phyloP scores from a whole-genome alignment of 192 early-diverging fungal species.

The Umbelopsis sp. region DNA sequence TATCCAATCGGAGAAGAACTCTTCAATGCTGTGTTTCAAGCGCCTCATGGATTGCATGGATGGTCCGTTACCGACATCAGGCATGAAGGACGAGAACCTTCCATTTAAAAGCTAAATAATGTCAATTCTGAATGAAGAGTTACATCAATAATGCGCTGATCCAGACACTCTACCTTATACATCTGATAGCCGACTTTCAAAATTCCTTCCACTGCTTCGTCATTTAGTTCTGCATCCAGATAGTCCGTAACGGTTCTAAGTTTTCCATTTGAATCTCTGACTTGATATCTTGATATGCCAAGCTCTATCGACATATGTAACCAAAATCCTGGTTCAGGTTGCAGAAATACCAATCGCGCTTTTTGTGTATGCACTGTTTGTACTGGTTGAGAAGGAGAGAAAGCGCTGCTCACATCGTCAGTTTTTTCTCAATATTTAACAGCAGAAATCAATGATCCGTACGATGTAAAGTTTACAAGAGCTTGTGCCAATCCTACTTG shows the following conservation, averaged over 20 bases:
- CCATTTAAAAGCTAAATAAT: conserved; percentile 44
- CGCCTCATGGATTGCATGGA: conserved; percentile 26
- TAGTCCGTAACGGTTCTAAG: conserved; percentile 54
- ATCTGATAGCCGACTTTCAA: conserved; percentile 57
- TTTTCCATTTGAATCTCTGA: conserved; percentile 55
- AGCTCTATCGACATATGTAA: conserved; percentile 54
- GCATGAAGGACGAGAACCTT: conserved; percentile 33
- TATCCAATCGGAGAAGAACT: conserved; percentile 65
- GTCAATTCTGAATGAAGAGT: conserved; percentile 23
- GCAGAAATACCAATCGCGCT: conserved; percentile 56
- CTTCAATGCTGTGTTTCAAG: conserved; percentile 49
- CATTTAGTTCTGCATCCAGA: conserved; percentile 55
- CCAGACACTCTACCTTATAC: conserved; percentile 45
- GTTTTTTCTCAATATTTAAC: not conserved
- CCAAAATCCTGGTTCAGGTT: conserved; percentile 65
- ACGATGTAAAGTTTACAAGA: conserved; percentile 69
- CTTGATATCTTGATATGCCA: conserved; percentile 34
- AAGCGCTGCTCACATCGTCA: conserved; percentile 41
- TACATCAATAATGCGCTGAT: conserved; percentile 26
- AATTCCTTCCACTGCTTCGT: conserved; percentile 46
- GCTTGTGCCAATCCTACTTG: conserved; percentile 77
- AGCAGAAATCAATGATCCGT: not conserved
- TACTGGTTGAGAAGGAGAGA: conserved; percentile 50
- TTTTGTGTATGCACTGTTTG: conserved; percentile 67
- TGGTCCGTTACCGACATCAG: conserved; percentile 8